Evolutionary conservation across 805 yeast species (phyloP), one percentile per base, ranked within the genome.

Genomic region (Ogataea zsoltii): DNA sequence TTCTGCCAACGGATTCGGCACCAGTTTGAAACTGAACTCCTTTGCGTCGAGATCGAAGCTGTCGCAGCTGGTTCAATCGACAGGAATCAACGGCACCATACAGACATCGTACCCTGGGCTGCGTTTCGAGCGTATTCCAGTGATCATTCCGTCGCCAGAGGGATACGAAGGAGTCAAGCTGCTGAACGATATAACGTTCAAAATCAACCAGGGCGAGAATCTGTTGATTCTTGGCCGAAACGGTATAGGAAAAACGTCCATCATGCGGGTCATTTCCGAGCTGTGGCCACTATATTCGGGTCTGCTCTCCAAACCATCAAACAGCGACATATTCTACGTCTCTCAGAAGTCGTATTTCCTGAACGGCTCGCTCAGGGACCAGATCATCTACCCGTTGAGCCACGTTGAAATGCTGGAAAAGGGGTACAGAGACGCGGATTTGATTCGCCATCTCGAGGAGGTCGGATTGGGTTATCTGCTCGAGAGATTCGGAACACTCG

Each of bases 261-360:
- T 91, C 54, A 82, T 90, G 41, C 73, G 97, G 51, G 75, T 91
- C 2, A 73, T 90, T 47, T 91, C 95, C 6, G 96, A 92, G 17
- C 71, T 91, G 49, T 91, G 97, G 97, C 97, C 98, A 12, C 73
- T 88, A 21, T 91, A 87, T 65, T 71, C 75, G 52, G 97, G 97
- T 0, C 74, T 90, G 44, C 68, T 91, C 37, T 86, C 96, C 4
- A 85, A 85, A 57, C 96, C 96, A 13, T 67, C 72, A 35, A 75
- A 74, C 38, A 77, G 76, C 38, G 90, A 88, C 51, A 76, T 91
- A 21, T 74, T 83, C 47, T 90, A 82, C 62, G 74, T 91, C 45
- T 95, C 97, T 11, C 97, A 91, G 68, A 80, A 84, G 56, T 85
- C 96, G 5, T 91, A 90, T 64, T 87, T 91, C 65, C 74, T 84